Evolutionary conservation across 1,284 basidiomycete genomes (phyloP).

Genomic region (Bondarzewia mesenterica): DNA sequence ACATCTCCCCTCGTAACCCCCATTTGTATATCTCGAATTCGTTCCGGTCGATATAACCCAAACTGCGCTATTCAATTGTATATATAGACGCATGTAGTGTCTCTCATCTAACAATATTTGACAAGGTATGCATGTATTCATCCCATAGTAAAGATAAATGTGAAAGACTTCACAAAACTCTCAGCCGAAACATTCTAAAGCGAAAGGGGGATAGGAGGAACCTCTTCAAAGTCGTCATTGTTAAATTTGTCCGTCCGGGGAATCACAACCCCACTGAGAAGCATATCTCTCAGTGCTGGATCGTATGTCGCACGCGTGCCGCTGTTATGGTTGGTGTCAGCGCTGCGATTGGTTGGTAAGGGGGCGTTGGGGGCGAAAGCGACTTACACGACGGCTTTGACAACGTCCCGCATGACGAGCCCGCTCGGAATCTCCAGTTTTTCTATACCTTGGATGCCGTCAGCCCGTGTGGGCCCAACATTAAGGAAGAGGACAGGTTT

Average conservation of each 20-base stretch:
- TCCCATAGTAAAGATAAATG: background rate
- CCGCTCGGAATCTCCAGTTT: constrained; percentile 74
- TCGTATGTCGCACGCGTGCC: constrained; percentile 32
- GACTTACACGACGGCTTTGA: constrained; percentile 45
- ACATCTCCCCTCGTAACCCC: too few relatives aligned
- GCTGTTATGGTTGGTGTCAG: too few relatives aligned
- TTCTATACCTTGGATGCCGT: constrained; percentile 61
- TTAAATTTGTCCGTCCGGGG: constrained; percentile 31
- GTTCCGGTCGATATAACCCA: too few relatives aligned
- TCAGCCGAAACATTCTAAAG: background rate
- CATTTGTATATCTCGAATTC: too few relatives aligned
- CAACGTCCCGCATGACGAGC: constrained; percentile 58
- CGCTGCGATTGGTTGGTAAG: background rate
- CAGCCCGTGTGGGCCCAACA: constrained; percentile 80
- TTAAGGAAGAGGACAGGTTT: constrained; percentile 82
- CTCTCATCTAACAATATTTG: too few relatives aligned
- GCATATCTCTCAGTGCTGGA: constrained; percentile 36
- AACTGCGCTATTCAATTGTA: too few relatives aligned
- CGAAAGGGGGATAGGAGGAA: background rate
- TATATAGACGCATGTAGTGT: too few relatives aligned
- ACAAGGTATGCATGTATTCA: too few relatives aligned
- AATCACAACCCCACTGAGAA: constrained; percentile 45
- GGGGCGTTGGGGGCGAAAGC: background rate
- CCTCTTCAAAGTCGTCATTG: background rate
- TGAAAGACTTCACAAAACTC: background rate